These are phyloP conservation scores for Peniophora sp. DNA, from an alignment of 1,284 basidiomycete species.

Conservation along the genomic window DNA sequence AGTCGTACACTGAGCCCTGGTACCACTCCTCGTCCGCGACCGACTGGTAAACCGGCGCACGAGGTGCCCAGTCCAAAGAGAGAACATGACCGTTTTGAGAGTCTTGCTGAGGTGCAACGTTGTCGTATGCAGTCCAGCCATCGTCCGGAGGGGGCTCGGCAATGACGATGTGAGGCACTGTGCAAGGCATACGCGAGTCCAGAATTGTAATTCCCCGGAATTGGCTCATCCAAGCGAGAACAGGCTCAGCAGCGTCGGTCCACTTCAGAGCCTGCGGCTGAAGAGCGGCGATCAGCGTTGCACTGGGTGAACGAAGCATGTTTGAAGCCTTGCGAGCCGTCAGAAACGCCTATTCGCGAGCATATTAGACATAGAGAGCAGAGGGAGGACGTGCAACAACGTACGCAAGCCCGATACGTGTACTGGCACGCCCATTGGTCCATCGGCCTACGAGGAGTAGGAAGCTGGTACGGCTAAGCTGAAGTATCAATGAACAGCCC, in stretches of 20 bases:
- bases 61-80: conserved; percentile 10
- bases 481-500: not conserved
- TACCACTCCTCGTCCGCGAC: not conserved
- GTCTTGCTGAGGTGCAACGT: conserved; percentile 1
- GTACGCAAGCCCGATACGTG: conserved; percentile 1
- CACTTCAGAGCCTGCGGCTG: conserved; percentile 29
- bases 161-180: conserved; percentile 43
- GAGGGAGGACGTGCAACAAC: not conserved
- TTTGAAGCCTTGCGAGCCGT: conserved; percentile 24
- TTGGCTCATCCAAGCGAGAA: conserved; percentile 18
- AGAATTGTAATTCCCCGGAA: conserved; percentile 26
- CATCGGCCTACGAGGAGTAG: not conserved
- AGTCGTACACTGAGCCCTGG: not conserved
- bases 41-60: not conserved
- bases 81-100: conserved; percentile 12
- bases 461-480: not conserved
- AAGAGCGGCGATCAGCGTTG: conserved; percentile 20
- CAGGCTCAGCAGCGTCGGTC: conserved; percentile 36
- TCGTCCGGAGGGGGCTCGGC: conserved; percentile 30
- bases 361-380: not conserved
- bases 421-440: not conserved
- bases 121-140: conserved; percentile 16
- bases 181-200: conserved; percentile 34
- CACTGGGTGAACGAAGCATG: conserved; percentile 15
- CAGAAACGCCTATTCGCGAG: conserved; percentile 15